These are phyloP conservation scores for Saccharomycopsis fodiens DNA, from an alignment of 805 yeast species.

Conservation along the genomic window DNA sequence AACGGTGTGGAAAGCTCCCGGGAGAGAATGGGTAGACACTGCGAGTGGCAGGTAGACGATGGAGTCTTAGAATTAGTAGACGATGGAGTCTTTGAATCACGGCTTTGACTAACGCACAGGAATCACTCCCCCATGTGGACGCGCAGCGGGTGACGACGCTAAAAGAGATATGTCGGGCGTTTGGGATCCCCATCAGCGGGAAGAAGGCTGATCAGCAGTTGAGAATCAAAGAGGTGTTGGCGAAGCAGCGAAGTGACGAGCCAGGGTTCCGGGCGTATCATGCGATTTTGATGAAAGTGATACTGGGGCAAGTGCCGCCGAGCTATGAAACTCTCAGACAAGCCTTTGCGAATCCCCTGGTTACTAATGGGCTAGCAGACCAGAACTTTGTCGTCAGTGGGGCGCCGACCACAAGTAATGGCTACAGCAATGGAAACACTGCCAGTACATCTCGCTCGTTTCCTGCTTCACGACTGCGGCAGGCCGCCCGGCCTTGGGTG, in stretches of 20 bases:
- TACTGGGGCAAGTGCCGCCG: not conserved
- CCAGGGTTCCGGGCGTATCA: not conserved
- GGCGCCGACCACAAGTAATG: not conserved
- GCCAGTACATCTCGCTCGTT: not conserved
- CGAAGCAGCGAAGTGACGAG: not conserved
- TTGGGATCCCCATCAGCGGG: not conserved
- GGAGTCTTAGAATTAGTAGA: not conserved
- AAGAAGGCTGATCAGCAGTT: not conserved
- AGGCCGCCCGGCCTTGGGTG: constrained; percentile 32
- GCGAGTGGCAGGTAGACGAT: not conserved
- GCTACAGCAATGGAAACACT: not conserved
- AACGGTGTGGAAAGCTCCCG: not conserved
- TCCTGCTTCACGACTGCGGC: too few relatives aligned
- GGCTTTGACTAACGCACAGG: not conserved
- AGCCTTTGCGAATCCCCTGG: not conserved
- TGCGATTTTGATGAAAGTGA: not conserved
- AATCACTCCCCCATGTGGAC: not conserved
- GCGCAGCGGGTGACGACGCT: not conserved
- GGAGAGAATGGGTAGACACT: too few relatives aligned
- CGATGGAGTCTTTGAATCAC: too few relatives aligned
- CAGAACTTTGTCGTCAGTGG: not conserved
- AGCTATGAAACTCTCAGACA: not conserved
- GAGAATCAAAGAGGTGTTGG: not conserved
- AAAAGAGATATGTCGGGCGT: not conserved
- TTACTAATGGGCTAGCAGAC: not conserved